Evolutionary conservation across 805 yeast species (phyloP).

Genomic region (Metschnikowia borealis): DNA sequence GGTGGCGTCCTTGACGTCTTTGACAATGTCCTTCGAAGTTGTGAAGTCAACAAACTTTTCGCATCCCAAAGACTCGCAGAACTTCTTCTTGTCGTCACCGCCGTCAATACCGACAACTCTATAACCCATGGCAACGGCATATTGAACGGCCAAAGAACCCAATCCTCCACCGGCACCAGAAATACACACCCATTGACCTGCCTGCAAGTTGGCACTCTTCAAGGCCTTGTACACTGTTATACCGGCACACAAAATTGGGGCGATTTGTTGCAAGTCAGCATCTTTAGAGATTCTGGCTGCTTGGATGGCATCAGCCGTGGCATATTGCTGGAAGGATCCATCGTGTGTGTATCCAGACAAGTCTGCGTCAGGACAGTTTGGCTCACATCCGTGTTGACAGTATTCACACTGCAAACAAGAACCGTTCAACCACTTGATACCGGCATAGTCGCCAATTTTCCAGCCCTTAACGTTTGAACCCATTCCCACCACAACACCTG

Average conservation of each 20-base stretch:
- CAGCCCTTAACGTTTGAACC: conserved; percentile 41
- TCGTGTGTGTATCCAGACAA: conserved; percentile 73
- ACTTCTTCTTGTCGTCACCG: conserved; percentile 55
- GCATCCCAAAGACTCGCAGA: conserved; percentile 56
- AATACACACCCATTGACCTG: conserved; percentile 73
- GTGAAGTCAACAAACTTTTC: conserved; percentile 61
- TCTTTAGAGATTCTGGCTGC: conserved; percentile 57
- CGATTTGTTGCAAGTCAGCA: conserved; percentile 51
- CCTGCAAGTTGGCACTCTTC: conserved; percentile 50
- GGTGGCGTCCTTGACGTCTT: conserved; percentile 44
- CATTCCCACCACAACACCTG: conserved; percentile 44
- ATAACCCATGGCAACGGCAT: conserved; percentile 72
- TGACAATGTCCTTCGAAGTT: conserved; percentile 46
- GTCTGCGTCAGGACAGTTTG: conserved; percentile 61
- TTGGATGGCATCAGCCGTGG: conserved; percentile 61
- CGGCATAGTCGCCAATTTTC: conserved; percentile 43
- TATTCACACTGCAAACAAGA: conserved; percentile 42
- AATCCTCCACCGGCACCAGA: conserved; percentile 84
- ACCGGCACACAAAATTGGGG: conserved; percentile 67
- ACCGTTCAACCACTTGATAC: conserved; percentile 45
- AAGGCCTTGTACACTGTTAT: conserved; percentile 66
- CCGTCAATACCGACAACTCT: conserved; percentile 69
- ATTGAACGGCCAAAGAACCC: conserved; percentile 72
- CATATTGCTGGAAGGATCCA: conserved; percentile 65
- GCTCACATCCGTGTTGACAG: conserved; percentile 43